Evolutionary conservation across 768 basidiomycete genomes (phyloP).

Genomic region (Mycena belliarum): DNA sequence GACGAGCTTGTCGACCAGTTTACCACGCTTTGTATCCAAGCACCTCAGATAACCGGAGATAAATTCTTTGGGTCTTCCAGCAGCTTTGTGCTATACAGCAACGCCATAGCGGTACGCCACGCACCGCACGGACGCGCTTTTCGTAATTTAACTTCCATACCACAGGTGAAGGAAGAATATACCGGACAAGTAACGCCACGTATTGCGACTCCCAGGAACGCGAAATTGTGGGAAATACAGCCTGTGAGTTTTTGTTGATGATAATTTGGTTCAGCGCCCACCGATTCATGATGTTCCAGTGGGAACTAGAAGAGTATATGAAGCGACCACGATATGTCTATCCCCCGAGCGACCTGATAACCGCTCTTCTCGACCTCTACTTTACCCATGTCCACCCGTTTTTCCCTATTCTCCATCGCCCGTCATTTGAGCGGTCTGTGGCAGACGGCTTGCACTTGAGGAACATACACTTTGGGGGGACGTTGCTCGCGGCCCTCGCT

Average conservation of each 20-base stretch:
- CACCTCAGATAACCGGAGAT: background rate
- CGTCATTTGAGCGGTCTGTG: slow-evolving; percentile 18
- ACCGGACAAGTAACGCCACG: slow-evolving; percentile 15
- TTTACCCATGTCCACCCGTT: slow-evolving; percentile 43
- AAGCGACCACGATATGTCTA: slow-evolving; percentile 24
- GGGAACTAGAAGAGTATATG: slow-evolving; percentile 13
- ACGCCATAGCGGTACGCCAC: slow-evolving; percentile 10
- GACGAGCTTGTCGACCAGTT: slow-evolving; percentile 13
- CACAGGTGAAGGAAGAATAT: slow-evolving; percentile 6
- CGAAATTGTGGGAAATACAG: background rate
- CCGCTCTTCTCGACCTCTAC: slow-evolving; percentile 47
- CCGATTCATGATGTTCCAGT: background rate
- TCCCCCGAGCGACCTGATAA: slow-evolving; percentile 38
- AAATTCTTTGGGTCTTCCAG: background rate
- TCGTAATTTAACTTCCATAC: background rate
- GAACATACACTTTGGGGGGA: slow-evolving; percentile 42
- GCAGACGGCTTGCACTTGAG: slow-evolving; percentile 33
- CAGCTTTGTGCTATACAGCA: slow-evolving; percentile 9
- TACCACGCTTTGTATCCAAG: background rate
- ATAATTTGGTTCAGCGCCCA: background rate
- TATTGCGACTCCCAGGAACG: background rate
- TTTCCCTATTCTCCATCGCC: slow-evolving; percentile 42
- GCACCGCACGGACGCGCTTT: background rate
- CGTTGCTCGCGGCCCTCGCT: slow-evolving; percentile 52
- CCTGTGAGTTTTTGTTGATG: slow-evolving; percentile 1